Percentiles rank a stretch among this genome's conserved stretches.
Conservation (phyloP, 306 rosid species). For the Lathyrus aphaca region DNA sequence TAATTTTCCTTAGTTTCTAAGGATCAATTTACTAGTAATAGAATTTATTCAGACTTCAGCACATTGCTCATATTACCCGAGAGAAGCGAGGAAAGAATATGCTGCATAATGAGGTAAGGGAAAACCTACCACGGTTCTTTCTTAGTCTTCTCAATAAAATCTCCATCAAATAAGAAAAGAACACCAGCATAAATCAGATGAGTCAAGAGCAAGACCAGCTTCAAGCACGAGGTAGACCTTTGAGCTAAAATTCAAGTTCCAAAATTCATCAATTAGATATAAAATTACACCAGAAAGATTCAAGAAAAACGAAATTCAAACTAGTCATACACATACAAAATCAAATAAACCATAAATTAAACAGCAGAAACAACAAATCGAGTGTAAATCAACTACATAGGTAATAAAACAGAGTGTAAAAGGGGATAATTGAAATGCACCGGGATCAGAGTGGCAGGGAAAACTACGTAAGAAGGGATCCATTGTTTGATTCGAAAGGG, state of each 20-base stretch:
- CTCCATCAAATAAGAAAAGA: constrained; percentile 75
- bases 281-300: neutral
- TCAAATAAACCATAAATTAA: neutral
- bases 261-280: constrained; percentile 5
- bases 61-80: constrained; percentile 23
- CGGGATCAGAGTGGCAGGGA: constrained; percentile 88
- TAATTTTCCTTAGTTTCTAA: too few relatives aligned
- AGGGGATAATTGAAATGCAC: constrained; percentile 41
- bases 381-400: constrained; percentile 11
- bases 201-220: constrained; percentile 65
- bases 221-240: constrained; percentile 79
- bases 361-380: neutral
- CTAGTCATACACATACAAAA: constrained; percentile 10
- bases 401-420: constrained; percentile 17
- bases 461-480: constrained; percentile 53
- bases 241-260: constrained; percentile 60
- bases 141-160: constrained; percentile 70
- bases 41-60: constrained; percentile 20
- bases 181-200: constrained; percentile 70
- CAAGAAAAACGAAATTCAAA: neutral
- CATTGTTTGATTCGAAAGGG: constrained; percentile 52
- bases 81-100: neutral
- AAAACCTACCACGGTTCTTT: constrained; percentile 74
- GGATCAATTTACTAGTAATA: neutral
- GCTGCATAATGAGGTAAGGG: neutral